phyloP scores from a whole-genome alignment of 371 early-diverging fungal species.

The Blakeslea trispora region DNA sequence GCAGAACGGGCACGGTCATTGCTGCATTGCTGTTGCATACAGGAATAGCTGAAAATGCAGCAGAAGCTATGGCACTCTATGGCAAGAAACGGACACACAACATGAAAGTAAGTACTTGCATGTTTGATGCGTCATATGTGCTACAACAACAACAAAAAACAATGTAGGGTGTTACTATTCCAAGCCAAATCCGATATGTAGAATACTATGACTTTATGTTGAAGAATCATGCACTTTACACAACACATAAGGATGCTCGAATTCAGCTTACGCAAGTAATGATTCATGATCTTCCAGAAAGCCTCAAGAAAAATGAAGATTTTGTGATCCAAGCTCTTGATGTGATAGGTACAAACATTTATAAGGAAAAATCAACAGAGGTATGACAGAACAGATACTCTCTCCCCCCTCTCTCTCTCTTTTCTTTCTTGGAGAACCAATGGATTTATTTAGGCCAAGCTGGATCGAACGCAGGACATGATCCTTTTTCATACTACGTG shows the following conservation, averaged over 20 bases:
- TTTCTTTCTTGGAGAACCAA: not conserved
- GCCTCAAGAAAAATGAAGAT: constrained; percentile 7
- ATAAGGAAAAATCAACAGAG: constrained; percentile 25
- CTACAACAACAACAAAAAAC: too few species aligned
- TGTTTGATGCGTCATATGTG: too few species aligned
- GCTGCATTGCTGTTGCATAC: constrained; percentile 59
- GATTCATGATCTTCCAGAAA: constrained; percentile 15
- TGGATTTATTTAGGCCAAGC: constrained; percentile 20
- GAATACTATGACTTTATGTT: constrained; percentile 56
- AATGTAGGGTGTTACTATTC: constrained; percentile 73
- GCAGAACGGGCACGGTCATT: constrained; percentile 74
- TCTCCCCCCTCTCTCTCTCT: too few species aligned
- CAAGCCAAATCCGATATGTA: constrained; percentile 67
- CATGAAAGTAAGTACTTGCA: constrained; percentile 51
- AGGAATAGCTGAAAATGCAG: constrained; percentile 37
- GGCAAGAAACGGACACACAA: constrained; percentile 55
- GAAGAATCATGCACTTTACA: constrained; percentile 25
- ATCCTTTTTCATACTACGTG: constrained; percentile 33
- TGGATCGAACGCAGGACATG: constrained; percentile 24
- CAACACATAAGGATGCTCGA: constrained; percentile 4
- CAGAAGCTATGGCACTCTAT: constrained; percentile 61
- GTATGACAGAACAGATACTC: not conserved
- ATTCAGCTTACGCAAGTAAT: constrained; percentile 7
- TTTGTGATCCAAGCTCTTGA: constrained; percentile 8
- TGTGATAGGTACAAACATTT: constrained; percentile 26